Conservation (phyloP, 1,284 basidiomycete species). For the Psilocybe mexicana region DNA sequence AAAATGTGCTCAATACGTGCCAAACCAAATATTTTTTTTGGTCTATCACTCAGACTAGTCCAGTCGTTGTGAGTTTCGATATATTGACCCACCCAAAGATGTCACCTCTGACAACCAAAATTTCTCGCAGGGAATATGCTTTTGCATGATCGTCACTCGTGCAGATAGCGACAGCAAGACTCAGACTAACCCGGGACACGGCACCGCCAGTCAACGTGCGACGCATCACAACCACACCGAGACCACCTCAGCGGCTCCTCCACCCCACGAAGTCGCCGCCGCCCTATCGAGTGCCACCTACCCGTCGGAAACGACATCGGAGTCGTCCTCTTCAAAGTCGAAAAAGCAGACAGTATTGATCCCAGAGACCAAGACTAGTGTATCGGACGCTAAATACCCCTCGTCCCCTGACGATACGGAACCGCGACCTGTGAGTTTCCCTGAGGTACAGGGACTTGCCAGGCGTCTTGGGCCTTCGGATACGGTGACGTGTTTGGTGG, state of each 20-base stretch:
- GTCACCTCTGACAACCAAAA: neutral
- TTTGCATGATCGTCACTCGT: conserved; percentile 12
- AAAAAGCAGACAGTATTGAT: neutral
- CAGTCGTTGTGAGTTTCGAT: neutral
- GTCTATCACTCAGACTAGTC: neutral
- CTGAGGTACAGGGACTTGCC: neutral
- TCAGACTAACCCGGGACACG: neutral
- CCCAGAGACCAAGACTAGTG: neutral
- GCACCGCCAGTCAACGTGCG: neutral
- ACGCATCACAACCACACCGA: neutral
- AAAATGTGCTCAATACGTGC: neutral
- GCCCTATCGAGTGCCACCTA: neutral
- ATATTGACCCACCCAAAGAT: too few relatives aligned
- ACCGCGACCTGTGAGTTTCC: neutral
- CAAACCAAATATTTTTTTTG: neutral
- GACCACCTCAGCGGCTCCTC: neutral
- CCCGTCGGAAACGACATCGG: neutral
- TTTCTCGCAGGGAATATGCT: conserved; percentile 8
- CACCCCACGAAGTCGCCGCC: neutral
- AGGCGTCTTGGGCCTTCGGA: neutral
- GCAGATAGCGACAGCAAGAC: neutral
- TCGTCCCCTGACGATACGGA: neutral
- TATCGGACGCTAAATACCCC: neutral
- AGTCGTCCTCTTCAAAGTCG: neutral
- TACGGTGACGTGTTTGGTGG: neutral